Evolutionary conservation across 2,329 filamentous ascomycete species (phyloP).

Genomic region (Mollisia scopiformis): DNA sequence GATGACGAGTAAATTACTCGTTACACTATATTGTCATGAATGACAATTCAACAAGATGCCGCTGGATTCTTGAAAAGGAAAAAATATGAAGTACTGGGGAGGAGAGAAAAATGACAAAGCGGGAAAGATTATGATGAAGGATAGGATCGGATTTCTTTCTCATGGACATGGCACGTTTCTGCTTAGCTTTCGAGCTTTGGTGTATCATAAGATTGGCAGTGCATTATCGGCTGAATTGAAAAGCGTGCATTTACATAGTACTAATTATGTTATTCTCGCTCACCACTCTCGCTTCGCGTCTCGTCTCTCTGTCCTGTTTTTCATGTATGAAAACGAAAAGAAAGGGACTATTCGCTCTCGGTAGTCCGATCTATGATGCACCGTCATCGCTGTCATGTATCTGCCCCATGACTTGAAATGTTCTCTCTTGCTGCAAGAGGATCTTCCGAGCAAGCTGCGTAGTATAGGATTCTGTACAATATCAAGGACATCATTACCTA

Average conservation of each 20-base stretch:
- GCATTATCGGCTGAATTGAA: neutral
- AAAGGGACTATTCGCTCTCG: too few species aligned
- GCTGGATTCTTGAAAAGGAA: slow-evolving; percentile 3
- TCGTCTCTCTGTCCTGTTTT: too few species aligned
- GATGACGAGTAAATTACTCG: slow-evolving; percentile 32
- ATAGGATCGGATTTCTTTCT: neutral
- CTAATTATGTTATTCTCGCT: neutral
- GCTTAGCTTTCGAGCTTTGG: neutral
- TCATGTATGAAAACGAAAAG: too few species aligned
- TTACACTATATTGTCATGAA: neutral
- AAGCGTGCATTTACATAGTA: slow-evolving; percentile 6
- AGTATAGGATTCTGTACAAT: too few species aligned
- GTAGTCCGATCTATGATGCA: too few species aligned
- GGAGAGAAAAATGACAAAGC: neutral
- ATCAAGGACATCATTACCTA: too few species aligned
- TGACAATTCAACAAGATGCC: slow-evolving; percentile 3
- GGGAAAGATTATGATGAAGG: neutral
- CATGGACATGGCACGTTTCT: neutral
- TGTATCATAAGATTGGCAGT: neutral
- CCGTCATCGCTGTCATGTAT: too few species aligned
- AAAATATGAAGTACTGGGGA: neutral
- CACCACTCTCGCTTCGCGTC: too few species aligned
- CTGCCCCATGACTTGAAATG: too few species aligned
- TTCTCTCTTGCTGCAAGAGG: too few species aligned
- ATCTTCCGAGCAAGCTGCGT: too few species aligned